A percentile compares a stretch with the other conserved stretches of the same genome.
Evolutionary conservation across 2,329 filamentous ascomycete genomes (phyloP).

Genomic region (Trichoderma sp.): DNA sequence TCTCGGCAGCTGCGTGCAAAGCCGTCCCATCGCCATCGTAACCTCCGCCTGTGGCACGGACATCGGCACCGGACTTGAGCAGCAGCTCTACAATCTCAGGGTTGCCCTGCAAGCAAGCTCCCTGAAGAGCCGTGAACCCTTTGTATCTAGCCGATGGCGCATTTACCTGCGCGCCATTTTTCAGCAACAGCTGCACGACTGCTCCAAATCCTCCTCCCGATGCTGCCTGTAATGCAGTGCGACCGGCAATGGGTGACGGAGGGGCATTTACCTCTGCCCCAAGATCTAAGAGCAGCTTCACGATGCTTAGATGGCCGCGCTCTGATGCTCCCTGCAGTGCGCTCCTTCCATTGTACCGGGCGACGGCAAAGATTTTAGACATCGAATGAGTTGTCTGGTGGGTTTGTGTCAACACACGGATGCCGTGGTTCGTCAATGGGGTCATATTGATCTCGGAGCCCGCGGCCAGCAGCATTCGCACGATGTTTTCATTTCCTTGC

Average conservation of each 20-base stretch:
- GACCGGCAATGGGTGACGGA: conserved; percentile 7
- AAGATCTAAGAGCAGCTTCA: conserved; percentile 17
- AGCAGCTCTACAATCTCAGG: conserved; percentile 27
- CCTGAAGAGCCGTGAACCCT: conserved; percentile 39
- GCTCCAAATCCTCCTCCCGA: conserved; percentile 26
- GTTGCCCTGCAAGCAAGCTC: conserved; percentile 32
- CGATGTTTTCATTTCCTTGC: conserved; percentile 23
- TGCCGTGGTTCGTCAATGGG: not conserved
- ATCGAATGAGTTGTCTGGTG: not conserved
- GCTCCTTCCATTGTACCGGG: conserved; percentile 11
- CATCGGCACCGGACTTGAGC: conserved; percentile 29
- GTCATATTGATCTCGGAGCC: conserved; percentile 8
- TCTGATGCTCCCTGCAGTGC: conserved; percentile 22
- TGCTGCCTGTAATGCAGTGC: conserved; percentile 36
- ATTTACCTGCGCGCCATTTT: conserved; percentile 33
- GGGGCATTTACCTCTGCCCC: conserved; percentile 35
- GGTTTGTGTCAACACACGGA: not conserved
- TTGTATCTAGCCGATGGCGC: conserved; percentile 34
- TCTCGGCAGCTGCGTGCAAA: conserved; percentile 24
- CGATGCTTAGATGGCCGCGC: conserved; percentile 13
- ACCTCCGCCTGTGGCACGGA: conserved; percentile 26
- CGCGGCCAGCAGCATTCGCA: conserved; percentile 11
- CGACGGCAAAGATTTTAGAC: not conserved
- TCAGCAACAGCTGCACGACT: conserved; percentile 27
- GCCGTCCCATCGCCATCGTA: conserved; percentile 2